These are phyloP conservation scores for Ceratocystiopsis minuta DNA, from an alignment of 2,329 filamentous ascomycete genomes.

Conservation along the genomic window DNA sequence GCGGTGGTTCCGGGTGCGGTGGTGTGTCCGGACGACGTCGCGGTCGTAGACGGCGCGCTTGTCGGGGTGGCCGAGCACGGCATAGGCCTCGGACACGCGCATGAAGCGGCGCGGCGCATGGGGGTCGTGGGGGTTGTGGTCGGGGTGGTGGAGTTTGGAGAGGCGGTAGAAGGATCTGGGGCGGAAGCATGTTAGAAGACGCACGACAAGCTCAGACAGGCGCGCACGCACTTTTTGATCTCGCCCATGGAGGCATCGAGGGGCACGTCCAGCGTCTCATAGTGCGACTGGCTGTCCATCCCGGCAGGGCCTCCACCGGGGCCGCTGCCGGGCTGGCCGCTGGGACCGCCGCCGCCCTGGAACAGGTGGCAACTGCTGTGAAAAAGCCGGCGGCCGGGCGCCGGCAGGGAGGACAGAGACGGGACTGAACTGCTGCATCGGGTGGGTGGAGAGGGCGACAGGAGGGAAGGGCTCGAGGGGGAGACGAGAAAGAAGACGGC, in stretches of 20 bases:
- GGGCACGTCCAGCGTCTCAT: constrained; percentile 61
- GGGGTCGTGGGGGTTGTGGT: constrained; percentile 67
- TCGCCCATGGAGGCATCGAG: constrained; percentile 51
- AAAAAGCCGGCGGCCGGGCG: constrained; percentile 8
- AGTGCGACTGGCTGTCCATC: constrained; percentile 42
- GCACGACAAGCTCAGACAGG: not conserved
- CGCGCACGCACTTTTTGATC: constrained; percentile 54
- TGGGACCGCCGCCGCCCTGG: constrained; percentile 13
- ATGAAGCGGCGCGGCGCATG: constrained; percentile 59
- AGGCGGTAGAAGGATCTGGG: constrained; percentile 66
- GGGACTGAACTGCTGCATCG: no score
- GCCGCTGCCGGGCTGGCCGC: no score
- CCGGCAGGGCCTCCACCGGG: constrained; percentile 8
- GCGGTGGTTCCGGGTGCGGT: no score
- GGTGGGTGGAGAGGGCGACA: no score
- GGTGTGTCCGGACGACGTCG: constrained; percentile 31
- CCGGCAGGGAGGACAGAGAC: no score
- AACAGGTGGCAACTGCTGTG: constrained; percentile 13
- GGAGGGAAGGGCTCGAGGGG: no score
- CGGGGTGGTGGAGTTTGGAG: constrained; percentile 83
- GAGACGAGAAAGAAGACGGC: no score
- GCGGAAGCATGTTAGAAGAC: not conserved
- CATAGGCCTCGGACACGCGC: constrained; percentile 69
- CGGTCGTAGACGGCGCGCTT: constrained; percentile 73
- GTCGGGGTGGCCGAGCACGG: constrained; percentile 49